A percentile compares a stretch with the other conserved stretches of the same genome.
Evolutionary conservation across 1,284 basidiomycete genomes (phyloP).

Genomic region (Rhodotorula sp.): DNA sequence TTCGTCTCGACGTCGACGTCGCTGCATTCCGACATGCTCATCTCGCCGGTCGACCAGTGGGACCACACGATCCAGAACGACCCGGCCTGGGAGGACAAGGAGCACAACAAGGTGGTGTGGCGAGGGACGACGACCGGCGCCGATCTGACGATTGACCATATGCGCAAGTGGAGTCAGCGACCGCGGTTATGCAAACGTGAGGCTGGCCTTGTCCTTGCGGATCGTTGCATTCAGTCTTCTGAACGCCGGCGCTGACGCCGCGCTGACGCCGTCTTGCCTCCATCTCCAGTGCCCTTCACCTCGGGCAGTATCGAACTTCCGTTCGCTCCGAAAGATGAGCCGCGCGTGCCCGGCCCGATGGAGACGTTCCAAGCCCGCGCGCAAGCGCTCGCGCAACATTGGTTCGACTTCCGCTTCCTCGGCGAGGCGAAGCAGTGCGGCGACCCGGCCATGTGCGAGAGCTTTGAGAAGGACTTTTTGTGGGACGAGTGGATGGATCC

Average conservation of each 20-base stretch:
- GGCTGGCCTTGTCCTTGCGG: background rate
- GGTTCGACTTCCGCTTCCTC: conserved; percentile 37
- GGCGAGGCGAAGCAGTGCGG: conserved; percentile 26
- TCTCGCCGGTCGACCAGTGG: conserved; percentile 46
- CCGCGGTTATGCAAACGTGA: conserved; percentile 31
- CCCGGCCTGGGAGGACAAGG: conserved; percentile 51
- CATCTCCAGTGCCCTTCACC: conserved; percentile 18
- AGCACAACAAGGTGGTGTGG: conserved; percentile 48
- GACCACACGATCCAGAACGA: conserved; percentile 32
- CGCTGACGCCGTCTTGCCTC: background rate
- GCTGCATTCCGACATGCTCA: conserved; percentile 42
- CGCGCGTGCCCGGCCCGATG: conserved; percentile 5
- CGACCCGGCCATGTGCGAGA: conserved; percentile 15
- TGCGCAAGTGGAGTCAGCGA: conserved; percentile 31
- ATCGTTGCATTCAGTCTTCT: background rate
- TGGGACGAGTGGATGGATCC: conserved; percentile 29
- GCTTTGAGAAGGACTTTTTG: conserved; percentile 24
- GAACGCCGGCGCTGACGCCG: background rate
- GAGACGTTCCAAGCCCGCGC: background rate
- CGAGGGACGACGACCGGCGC: conserved; percentile 53
- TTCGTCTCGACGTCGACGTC: conserved; percentile 43
- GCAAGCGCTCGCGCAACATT: conserved; percentile 21
- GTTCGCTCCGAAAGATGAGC: conserved; percentile 12
- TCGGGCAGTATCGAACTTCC: conserved; percentile 19
- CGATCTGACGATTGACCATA: conserved; percentile 27